Percentiles rank a stretch among this genome's conserved stretches.
These are phyloP conservation scores for Pecoramyces ruminantium DNA, from an alignment of 192 early-diverging fungal genomes.

Conservation along the genomic window DNA sequence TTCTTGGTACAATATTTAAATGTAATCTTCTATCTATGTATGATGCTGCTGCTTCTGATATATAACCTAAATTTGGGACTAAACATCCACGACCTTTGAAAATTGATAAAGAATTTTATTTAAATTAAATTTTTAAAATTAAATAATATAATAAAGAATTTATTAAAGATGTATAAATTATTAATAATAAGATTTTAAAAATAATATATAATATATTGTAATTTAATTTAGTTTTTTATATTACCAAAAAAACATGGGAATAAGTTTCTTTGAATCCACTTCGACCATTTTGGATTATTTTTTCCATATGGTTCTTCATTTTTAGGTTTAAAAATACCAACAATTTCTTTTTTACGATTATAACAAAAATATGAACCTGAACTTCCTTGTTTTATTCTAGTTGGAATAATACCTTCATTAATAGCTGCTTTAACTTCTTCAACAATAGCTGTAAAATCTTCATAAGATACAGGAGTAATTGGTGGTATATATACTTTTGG, in stretches of 20 bases:
- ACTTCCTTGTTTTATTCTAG: constrained; percentile 51
- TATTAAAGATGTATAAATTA: too few relatives aligned
- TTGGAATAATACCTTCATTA: not conserved
- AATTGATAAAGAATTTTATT: too few relatives aligned
- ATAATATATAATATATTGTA: too few relatives aligned
- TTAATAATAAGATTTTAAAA: not conserved
- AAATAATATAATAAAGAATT: too few relatives aligned
- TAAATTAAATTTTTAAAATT: too few relatives aligned
- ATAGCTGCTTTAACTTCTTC: not conserved
- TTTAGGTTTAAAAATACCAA: constrained; percentile 78
- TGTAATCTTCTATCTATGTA: constrained; percentile 56
- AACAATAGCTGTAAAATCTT: not conserved
- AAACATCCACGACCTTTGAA: constrained; percentile 15
- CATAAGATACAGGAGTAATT: not conserved
- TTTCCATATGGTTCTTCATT: constrained; percentile 43
- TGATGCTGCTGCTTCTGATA: constrained; percentile 77
- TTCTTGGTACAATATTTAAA: constrained; percentile 66
- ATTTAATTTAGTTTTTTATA: constrained; percentile 17
- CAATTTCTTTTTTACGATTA: constrained; percentile 50
- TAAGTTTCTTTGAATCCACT: constrained; percentile 76
- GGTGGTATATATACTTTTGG: not conserved
- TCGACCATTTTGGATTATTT: constrained; percentile 72
- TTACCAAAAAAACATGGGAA: constrained; percentile 82
- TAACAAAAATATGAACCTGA: constrained; percentile 84
- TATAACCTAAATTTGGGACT: constrained; percentile 77